phyloP scores from a whole-genome alignment of 1,284 basidiomycete genomes.

The Xanthoconium separans region DNA sequence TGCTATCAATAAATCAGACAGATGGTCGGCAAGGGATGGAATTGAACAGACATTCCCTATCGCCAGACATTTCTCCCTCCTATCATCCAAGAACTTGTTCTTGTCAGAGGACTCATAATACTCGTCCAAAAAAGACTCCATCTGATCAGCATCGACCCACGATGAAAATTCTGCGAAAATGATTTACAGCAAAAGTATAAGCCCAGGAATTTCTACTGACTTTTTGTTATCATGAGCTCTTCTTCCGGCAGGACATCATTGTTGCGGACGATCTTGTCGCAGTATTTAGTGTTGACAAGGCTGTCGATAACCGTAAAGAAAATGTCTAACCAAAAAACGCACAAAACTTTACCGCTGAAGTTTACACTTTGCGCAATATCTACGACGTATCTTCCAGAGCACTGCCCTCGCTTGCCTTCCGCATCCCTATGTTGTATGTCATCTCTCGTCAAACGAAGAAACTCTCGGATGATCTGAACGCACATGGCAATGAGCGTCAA shows the following conservation, averaged over 20 bases:
- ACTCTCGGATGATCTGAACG: not conserved
- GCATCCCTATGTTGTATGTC: not conserved
- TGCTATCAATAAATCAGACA: not conserved
- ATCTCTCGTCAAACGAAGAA: not conserved
- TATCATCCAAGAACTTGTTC: not conserved
- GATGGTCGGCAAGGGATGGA: not conserved
- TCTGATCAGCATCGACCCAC: not conserved
- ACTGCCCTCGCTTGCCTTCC: not conserved
- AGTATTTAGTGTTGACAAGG: not conserved
- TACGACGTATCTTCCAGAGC: not conserved
- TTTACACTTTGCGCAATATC: not conserved
- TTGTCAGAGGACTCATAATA: not conserved
- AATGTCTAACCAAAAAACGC: not conserved
- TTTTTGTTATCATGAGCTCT: not conserved
- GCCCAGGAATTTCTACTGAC: not conserved
- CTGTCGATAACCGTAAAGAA: not conserved
- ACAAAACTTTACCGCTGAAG: not conserved
- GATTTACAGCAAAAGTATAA: not conserved
- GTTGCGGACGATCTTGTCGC: not conserved
- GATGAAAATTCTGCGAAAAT: not conserved
- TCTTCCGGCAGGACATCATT: not conserved
- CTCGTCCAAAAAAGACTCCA: not conserved
- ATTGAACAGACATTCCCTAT: not conserved
- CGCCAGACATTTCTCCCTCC: not conserved
- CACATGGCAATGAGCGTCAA: slow-evolving; percentile 13